These are phyloP conservation scores for Carex scoparia DNA, from an alignment of 176 grass and related monocot genomes.

Conservation along the genomic window DNA sequence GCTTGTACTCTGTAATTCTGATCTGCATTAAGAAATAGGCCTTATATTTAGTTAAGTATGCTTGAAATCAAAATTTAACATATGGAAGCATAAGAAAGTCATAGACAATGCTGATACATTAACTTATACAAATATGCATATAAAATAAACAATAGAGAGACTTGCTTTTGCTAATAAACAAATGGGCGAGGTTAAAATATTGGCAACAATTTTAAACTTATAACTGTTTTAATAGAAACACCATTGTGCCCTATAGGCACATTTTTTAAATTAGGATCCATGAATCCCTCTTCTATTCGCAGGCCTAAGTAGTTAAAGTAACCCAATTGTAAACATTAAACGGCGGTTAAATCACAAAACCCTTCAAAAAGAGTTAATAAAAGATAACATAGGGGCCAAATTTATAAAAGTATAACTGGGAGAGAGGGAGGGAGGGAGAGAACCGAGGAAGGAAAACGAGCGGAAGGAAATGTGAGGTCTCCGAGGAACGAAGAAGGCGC, in stretches of 20 bases:
- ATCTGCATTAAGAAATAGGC: constrained; percentile 35
- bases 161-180: background rate
- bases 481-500: constrained; percentile 40
- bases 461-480: background rate
- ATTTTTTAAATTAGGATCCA: background rate
- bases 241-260: too few relatives aligned
- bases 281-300: background rate
- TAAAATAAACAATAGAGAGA: background rate
- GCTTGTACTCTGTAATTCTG: constrained; percentile 42
- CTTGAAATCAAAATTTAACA: background rate
- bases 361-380: background rate
- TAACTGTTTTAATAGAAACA: too few relatives aligned
- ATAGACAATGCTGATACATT: background rate
- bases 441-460: constrained; percentile 19
- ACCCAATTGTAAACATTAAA: background rate
- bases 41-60: background rate
- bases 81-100: background rate
- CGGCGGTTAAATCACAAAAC: background rate
- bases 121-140: background rate
- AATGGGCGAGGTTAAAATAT: background rate
- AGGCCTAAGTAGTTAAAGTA: background rate
- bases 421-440: background rate
- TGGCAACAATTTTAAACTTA: background rate
- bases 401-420: background rate
- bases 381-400: background rate